Evolutionary conservation across 2,329 filamentous ascomycete genomes (phyloP).

Genomic region (Harringtonia lauricola): DNA sequence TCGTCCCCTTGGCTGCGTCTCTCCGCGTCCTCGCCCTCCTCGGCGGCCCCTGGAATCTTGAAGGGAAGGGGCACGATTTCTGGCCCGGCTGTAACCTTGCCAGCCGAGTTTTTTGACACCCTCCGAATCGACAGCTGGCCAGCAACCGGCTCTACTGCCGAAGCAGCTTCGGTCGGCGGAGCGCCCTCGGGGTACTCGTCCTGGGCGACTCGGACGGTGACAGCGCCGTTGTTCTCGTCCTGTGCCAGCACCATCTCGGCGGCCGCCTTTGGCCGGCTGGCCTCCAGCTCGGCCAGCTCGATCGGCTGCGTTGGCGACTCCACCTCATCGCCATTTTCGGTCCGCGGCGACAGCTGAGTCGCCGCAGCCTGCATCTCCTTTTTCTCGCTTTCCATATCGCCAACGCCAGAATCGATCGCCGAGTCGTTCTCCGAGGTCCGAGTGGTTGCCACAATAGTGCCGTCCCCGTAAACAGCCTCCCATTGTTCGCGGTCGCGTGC

Average conservation of each 20-base stretch:
- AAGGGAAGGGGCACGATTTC: constrained; percentile 57
- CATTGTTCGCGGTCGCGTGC: constrained; percentile 54
- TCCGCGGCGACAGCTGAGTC: constrained; percentile 17
- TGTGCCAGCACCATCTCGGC: constrained; percentile 31
- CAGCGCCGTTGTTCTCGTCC: constrained; percentile 29
- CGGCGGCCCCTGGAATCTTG: constrained; percentile 31
- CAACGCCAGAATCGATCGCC: constrained; percentile 37
- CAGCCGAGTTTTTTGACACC: background rate
- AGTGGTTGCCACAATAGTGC: constrained; percentile 23
- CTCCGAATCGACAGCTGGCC: too few species aligned
- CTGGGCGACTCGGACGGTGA: constrained; percentile 41
- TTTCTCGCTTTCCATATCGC: constrained; percentile 37
- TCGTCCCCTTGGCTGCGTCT: constrained; percentile 25
- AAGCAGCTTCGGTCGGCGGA: constrained; percentile 1
- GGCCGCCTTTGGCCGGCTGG: constrained; percentile 16
- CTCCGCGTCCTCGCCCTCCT: background rate
- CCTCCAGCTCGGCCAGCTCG: constrained; percentile 42
- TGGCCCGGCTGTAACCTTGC: constrained; percentile 17
- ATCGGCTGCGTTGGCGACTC: constrained; percentile 31
- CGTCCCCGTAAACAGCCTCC: constrained; percentile 68
- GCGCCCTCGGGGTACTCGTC: constrained; percentile 31
- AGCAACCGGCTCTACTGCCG: background rate
- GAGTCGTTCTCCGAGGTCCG: constrained; percentile 21
- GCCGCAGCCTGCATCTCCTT: constrained; percentile 20
- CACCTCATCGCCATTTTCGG: constrained; percentile 10